Percentiles rank a stretch among this genome's conserved stretches.
These are phyloP conservation scores for Posidonia australis DNA, from an alignment of 106 monocot species.

Conservation along the genomic window DNA sequence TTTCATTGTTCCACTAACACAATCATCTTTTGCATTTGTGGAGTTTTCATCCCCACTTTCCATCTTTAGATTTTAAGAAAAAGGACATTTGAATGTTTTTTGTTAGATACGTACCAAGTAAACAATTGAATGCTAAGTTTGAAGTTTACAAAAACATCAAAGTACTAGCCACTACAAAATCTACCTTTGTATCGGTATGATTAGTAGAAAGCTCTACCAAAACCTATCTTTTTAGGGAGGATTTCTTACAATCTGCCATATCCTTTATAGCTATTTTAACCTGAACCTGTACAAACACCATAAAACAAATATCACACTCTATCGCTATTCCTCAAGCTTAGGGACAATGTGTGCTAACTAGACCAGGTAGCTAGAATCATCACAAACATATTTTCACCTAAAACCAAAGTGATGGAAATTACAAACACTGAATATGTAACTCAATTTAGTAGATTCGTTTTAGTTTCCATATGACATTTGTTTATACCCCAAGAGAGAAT, in stretches of 20 bases:
- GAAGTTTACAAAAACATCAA: neutral
- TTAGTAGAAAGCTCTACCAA: slow-evolving; percentile 17
- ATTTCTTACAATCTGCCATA: slow-evolving; percentile 27
- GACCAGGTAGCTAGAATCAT: too few species aligned
- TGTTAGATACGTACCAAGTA: neutral
- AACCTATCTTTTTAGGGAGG: slow-evolving; percentile 38
- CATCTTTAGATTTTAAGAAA: slow-evolving; percentile 11
- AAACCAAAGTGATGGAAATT: too few species aligned
- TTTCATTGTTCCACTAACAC: slow-evolving; percentile 6
- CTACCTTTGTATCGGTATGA: slow-evolving; percentile 21
- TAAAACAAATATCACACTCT: neutral
- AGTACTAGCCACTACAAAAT: neutral
- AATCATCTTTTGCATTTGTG: slow-evolving; percentile 18
- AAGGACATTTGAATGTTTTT: neutral
- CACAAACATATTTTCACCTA: too few species aligned
- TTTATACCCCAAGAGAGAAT: too few species aligned
- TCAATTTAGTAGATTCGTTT: too few species aligned
- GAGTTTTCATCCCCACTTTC: slow-evolving; percentile 22
- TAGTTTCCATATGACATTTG: too few species aligned
- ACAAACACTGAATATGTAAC: too few species aligned
- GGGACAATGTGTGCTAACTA: too few species aligned
- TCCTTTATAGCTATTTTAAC: slow-evolving; percentile 30
- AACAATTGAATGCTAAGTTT: neutral
- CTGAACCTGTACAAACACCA: slow-evolving; percentile 16
- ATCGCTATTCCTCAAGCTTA: too few species aligned